Base-by-base conservation (phyloP, 179 eudicot species). In the Beta lomatogona region DNA sequence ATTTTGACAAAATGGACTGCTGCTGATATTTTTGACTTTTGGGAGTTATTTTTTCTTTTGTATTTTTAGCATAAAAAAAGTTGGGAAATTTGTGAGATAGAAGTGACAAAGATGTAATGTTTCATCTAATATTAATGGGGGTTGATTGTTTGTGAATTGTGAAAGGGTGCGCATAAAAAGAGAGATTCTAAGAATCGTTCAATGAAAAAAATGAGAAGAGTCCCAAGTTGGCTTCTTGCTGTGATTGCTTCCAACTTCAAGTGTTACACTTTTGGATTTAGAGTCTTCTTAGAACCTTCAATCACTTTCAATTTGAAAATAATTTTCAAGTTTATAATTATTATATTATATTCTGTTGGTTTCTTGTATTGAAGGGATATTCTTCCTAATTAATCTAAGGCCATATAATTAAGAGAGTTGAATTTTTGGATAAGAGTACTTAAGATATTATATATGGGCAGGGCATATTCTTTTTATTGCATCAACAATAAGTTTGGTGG, bases 161-260 rank as follows among this genome's bases (percentile, higher is more conserved):
- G 10, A 28, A 36, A 76, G 46, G 58, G 45, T 60, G 63, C 64
- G 64, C 44, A 44, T 77, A 77, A 25, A 28, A 50, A 46, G 10
- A 41, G 44, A 9, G 63, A 54, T 69, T 77, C 77, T 67, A 16
- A 77, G 44, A 77, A 76, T 68, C 63, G 9, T 76, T 44, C 44
- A 12, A 25, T 16, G 16, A 58, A 70, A 12, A 36, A 82, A 21
- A 25, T 68, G 2, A 48, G 0, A 18, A 57, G 44, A n/a, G 57
- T 65, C 36, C 9, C 15, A 44, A n/a, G 5, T 81, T 81, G 76
- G 58, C 9, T 75, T 15, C 15, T 66, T 53, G 59, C 61, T 75
- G 52, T 48, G 31, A 58, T 52, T 73, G 77, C 77, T 80, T 77
- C 71, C 71, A 71, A 77, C 73, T 36, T 36, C 41, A 36, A 36